These are phyloP conservation scores for Saxispiralis lemnorum DNA, from an alignment of 495 filamentous ascomycete genomes.

Conservation along the genomic window DNA sequence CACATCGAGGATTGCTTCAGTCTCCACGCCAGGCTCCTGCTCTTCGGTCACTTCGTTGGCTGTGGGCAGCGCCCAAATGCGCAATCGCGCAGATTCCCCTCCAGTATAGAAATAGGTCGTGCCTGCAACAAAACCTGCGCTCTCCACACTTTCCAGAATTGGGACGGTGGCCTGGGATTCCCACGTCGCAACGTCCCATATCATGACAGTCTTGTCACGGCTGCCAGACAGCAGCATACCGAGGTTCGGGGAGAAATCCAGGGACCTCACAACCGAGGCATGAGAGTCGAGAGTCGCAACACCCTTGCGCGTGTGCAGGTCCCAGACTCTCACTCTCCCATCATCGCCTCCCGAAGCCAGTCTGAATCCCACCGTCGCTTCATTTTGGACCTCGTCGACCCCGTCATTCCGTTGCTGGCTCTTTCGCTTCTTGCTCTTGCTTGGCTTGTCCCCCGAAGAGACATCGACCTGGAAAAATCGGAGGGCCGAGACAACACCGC, in stretches of 20 bases:
- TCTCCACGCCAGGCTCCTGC: slow-evolving; percentile 46
- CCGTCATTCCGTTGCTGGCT: slow-evolving; percentile 30
- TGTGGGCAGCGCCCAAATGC: slow-evolving; percentile 62
- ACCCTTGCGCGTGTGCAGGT: slow-evolving; percentile 65
- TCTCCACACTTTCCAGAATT: slow-evolving; percentile 70
- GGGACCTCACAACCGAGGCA: slow-evolving; percentile 70
- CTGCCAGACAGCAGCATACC: slow-evolving; percentile 72
- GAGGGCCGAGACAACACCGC: slow-evolving; percentile 75
- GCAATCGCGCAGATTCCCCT: slow-evolving; percentile 63
- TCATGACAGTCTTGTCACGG: slow-evolving; percentile 80
- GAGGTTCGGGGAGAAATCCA: slow-evolving; percentile 60
- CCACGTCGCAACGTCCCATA: slow-evolving; percentile 79
- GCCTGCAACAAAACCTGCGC: slow-evolving; percentile 56
- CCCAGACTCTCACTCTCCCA: slow-evolving; percentile 78
- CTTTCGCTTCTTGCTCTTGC: slow-evolving; percentile 30
- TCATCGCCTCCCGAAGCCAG: slow-evolving; percentile 86
- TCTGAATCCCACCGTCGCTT: slow-evolving; percentile 39
- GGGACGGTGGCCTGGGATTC: slow-evolving; percentile 67
- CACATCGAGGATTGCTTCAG: slow-evolving; percentile 57
- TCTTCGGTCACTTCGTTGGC: slow-evolving; percentile 65
- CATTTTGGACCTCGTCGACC: slow-evolving; percentile 26
- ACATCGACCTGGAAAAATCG: slow-evolving; percentile 65
- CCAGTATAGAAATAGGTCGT: slow-evolving; percentile 61
- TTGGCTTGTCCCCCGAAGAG: slow-evolving; percentile 23
- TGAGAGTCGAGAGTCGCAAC: slow-evolving; percentile 72